These are phyloP conservation scores for Aspergillus sp. DNA, from an alignment of 2,329 filamentous ascomycete species.

Conservation along the genomic window DNA sequence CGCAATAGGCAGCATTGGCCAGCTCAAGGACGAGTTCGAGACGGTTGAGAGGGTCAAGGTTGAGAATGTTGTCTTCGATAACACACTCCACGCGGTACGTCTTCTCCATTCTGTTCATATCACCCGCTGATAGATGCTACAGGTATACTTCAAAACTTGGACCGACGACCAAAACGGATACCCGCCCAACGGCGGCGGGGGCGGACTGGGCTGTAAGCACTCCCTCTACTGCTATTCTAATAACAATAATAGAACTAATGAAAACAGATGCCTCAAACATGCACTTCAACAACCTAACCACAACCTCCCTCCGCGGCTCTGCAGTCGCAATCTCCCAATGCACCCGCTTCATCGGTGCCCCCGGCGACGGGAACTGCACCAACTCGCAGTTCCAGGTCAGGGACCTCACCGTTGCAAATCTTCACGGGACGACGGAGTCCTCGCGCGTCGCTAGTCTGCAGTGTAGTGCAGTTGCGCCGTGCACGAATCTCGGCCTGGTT, in stretches of 20 bases:
- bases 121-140: not conserved
- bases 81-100: constrained; percentile 46
- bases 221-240: not conserved
- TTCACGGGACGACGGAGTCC: constrained; percentile 19
- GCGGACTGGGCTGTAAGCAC: constrained; percentile 53
- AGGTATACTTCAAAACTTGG: constrained; percentile 60
- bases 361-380: constrained; percentile 37
- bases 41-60: constrained; percentile 52
- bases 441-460: constrained; percentile 28
- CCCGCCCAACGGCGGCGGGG: constrained; percentile 60
- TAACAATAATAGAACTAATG: not conserved
- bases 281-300: constrained; percentile 35
- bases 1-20: constrained; percentile 59
- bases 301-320: constrained; percentile 28
- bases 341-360: constrained; percentile 36
- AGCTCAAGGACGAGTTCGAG: constrained; percentile 52
- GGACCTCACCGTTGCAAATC: constrained; percentile 26
- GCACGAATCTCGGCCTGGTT: constrained; percentile 22
- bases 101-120: too few species aligned
- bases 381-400: constrained; percentile 42
- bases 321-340: constrained; percentile 42
- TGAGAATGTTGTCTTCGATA: constrained; percentile 47
- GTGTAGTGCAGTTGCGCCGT: constrained; percentile 31
- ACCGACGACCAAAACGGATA: constrained; percentile 52
- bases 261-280: constrained; percentile 35